These are phyloP conservation scores for Xylaria sp. DNA, from an alignment of 2,329 filamentous ascomycete genomes.

Conservation along the genomic window DNA sequence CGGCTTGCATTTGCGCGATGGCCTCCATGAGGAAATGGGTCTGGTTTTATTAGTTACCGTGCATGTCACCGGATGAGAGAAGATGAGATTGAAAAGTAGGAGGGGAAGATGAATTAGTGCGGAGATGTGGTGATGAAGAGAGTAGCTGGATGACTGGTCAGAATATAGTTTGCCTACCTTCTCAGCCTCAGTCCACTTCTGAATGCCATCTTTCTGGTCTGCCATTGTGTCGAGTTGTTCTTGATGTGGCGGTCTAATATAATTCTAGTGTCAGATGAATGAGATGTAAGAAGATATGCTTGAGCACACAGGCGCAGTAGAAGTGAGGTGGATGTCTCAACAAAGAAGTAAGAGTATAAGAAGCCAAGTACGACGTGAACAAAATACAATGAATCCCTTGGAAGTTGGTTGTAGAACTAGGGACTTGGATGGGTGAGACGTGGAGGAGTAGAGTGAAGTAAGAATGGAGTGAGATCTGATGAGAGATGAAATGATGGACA, in stretches of 20 bases:
- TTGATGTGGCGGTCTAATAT: background rate
- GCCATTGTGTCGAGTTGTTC: conserved; percentile 15
- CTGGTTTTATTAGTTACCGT: conserved; percentile 10
- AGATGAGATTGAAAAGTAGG: background rate
- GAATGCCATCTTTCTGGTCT: background rate
- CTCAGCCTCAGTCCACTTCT: conserved; percentile 29
- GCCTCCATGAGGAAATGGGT: conserved; percentile 3
- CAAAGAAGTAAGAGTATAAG: too few relatives aligned
- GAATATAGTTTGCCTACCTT: conserved; percentile 24
- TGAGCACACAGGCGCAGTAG: background rate
- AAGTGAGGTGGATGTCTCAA: background rate
- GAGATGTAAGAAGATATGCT: background rate
- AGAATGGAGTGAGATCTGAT: background rate
- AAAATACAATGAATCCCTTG: background rate
- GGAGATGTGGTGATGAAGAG: background rate
- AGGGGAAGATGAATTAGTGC: background rate
- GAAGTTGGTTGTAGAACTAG: background rate
- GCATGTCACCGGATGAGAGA: background rate
- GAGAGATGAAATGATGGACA: background rate
- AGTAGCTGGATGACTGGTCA: background rate
- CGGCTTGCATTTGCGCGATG: conserved; percentile 10
- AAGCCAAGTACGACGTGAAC: too few relatives aligned
- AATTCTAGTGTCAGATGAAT: background rate
- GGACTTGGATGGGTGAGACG: background rate
- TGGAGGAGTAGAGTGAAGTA: background rate